Evolutionary conservation across 2,329 filamentous ascomycete species (phyloP), one percentile per base, ranked within the genome.

Genomic region (Lanzia echinophila): DNA sequence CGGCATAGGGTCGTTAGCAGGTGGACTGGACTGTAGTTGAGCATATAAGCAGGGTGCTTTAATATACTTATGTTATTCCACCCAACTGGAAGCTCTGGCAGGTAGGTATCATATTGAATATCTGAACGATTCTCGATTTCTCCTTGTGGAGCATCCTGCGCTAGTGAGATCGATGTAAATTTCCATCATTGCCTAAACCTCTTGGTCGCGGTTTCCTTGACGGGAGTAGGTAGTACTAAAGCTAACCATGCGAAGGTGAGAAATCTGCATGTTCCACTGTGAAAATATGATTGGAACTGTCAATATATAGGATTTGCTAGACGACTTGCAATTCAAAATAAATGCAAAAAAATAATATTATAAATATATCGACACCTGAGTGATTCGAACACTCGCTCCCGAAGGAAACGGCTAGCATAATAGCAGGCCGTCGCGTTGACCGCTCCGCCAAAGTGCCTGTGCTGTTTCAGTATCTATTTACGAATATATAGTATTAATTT

Each of bases 391-490:
- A 41, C 38, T 19, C 38, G 38, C 38, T 41, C 38, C 38, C 38
- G 38, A 41, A 41, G 38, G 38, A 41, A 41, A 41, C 19, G 38
- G 38, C 38, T 41, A 8, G 20, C 38, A 42, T 41, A 47, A 57
- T 60, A 60, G 58, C 58, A 60, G 58, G 58, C 54, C 58, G 57
- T 60, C 58, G 58, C 58, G 58, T 60, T 61, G 56, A 58, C 56
- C 59, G 55, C 54, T 58, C 57, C 56, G 24, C 24, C 24, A 28
- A 28, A 28, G 24, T 28, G 24, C 24, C 24, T 28, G 24, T 28
- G 24, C 4, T 28, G 24, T 4, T 28, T 28, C 24, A 8, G 24
- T 28, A 28, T 8, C 8, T 28, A 28, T 28, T 8, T 28, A 28
- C 8, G 24, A 8, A 28, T 28, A 28, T 28, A 28, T 28, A 28